Conservation (phyloP, 75 land plant species). For the Pinus albicaulis region DNA sequence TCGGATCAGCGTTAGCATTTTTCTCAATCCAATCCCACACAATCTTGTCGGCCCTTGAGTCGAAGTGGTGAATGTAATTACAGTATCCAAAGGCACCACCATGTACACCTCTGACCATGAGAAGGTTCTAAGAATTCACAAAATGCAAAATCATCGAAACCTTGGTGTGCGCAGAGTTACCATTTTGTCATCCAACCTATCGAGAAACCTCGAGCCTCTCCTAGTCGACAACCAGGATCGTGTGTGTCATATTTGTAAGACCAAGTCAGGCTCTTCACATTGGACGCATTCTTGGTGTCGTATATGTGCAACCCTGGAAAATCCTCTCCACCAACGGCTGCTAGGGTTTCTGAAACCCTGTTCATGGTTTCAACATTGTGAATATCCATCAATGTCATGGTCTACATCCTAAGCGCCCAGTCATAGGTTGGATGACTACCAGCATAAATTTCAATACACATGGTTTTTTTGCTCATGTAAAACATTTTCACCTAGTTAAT, state of each 20-base stretch:
- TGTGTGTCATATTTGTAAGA: too few species aligned
- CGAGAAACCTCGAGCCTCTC: too few species aligned
- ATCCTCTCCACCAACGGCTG: conserved; percentile 54
- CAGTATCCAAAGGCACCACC: conserved; percentile 84
- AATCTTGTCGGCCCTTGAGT: conserved; percentile 49
- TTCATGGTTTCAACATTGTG: conserved; percentile 48
- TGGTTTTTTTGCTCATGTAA: too few species aligned
- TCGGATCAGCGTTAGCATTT: conserved; percentile 27
- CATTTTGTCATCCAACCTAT: conserved; percentile 43
- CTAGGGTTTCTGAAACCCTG: too few species aligned
- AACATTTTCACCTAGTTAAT: too few species aligned
- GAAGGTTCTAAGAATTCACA: conserved; percentile 35
- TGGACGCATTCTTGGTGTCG: too few species aligned
- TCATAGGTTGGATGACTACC: too few species aligned
- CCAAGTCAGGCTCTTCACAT: too few species aligned
- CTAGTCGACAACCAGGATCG: too few species aligned
- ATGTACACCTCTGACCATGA: conserved; percentile 51
- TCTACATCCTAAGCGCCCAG: conserved; percentile 51
- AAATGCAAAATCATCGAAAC: conserved; percentile 54
- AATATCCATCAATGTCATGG: conserved; percentile 71
- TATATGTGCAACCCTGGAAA: too few species aligned
- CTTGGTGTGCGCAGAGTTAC: conserved; percentile 36
- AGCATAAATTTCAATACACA: too few species aligned
- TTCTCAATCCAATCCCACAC: conserved; percentile 92
- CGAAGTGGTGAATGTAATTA: conserved; percentile 85